Evolutionary conservation across 345 rosid species (phyloP), one percentile per base, ranked within the genome.

Genomic region (Populus pruinosa): DNA sequence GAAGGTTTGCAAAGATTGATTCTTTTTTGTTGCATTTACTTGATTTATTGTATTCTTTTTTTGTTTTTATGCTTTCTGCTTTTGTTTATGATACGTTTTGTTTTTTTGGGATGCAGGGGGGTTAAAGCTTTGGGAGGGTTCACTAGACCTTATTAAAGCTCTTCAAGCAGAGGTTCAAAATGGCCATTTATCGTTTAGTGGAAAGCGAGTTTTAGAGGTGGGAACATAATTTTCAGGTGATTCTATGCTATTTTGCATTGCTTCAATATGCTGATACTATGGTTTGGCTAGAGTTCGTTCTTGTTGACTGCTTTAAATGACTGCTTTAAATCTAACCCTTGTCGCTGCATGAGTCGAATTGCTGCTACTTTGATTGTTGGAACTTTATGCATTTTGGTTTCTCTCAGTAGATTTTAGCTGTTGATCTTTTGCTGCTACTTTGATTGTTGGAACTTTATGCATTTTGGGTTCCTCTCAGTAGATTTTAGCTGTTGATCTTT

Each of bases 41-140:
- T 41, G 11, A 5, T 6, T 55, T 31, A 21, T 39, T 11, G 12
- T 7, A 9, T 53, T 31, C 5, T 11, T 38, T 66, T 10, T 63
- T 36, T 27, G 71, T 11, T 64, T 47, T 6, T 27, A 4, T 62
- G 21, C 44, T 44, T 21, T 36, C 21, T 14, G 13, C 33, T 65
- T 29, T 61, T 53, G n/a, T 47, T 41, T 5, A 18, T 11, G 44
- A 0, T 59, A 6, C 82, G 10, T 49, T 10, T 33, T 23, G 43
- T 41, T 21, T 31, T 31, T 73, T 44, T 43, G 50, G 36, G 38
- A 64, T 68, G 39, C 79, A 96, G 99, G 99, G 0, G 99, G 99
- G 47, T 88, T 96, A 72, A 96, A 96, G 87, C 91, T 96, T 47
- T 93, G 99, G 98, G 99, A 96, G 86, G 96, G 98, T 68, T 96